Conservation (phyloP, 2,329 filamentous ascomycete species). For the Dryadomyces quercus-mongolicae region DNA sequence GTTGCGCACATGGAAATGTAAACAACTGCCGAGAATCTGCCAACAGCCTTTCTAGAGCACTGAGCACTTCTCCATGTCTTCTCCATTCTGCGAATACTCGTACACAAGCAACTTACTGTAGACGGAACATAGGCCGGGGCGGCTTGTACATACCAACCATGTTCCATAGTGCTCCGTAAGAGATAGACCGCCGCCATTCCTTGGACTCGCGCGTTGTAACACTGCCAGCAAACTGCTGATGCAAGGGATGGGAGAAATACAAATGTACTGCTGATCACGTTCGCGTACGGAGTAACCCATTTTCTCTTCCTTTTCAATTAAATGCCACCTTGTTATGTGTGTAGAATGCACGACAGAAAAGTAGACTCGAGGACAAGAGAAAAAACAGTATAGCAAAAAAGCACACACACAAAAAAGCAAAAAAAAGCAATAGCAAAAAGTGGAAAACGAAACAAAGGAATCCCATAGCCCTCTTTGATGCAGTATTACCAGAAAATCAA, state of each 20-base stretch:
- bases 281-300: neutral
- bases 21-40: neutral
- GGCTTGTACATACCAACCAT: too few species aligned
- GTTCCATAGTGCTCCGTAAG: too few species aligned
- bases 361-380: too few species aligned
- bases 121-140: too few species aligned
- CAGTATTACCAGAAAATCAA: conserved; percentile 35
- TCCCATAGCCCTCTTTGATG: conserved; percentile 20
- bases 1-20: neutral
- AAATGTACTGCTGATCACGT: neutral
- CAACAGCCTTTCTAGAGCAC: too few species aligned
- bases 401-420: neutral
- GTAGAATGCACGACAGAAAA: conserved; percentile 2
- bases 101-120: too few species aligned
- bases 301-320: conserved; percentile 2
- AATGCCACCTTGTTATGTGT: neutral
- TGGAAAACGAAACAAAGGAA: conserved; percentile 3
- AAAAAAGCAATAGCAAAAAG: conserved; percentile 2
- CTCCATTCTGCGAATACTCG: too few species aligned
- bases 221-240: too few species aligned
- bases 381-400: neutral
- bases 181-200: too few species aligned
- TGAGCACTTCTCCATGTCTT: too few species aligned
- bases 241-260: too few species aligned
- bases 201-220: too few species aligned